phyloP scores from a whole-genome alignment of 345 rosid species.

The Bruguiera sexangula region DNA sequence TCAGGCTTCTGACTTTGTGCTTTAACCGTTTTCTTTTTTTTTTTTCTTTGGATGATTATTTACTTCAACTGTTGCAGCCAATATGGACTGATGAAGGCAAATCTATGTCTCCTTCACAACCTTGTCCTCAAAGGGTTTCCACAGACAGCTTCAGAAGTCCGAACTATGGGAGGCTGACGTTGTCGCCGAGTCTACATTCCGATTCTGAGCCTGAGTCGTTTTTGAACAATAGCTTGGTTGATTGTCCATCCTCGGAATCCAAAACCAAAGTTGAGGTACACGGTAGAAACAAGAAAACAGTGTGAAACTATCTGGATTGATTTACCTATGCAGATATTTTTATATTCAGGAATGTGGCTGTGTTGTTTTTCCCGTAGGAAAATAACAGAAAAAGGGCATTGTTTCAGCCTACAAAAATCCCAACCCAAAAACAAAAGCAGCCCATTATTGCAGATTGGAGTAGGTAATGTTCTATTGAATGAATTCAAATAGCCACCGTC shows the following conservation, averaged over 20 bases:
- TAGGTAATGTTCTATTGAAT: conserved; percentile 31
- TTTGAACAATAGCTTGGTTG: conserved; percentile 24
- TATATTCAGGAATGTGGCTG: conserved; percentile 1
- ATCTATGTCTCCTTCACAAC: conserved; percentile 25
- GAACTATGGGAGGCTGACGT: conserved; percentile 5
- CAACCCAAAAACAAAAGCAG: conserved; percentile 31
- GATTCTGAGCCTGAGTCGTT: conserved; percentile 35
- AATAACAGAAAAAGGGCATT: conserved; percentile 34
- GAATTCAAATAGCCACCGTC: neutral
- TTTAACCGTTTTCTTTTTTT: neutral
- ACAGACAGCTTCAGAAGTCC: conserved; percentile 5
- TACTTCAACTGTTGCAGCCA: conserved; percentile 38
- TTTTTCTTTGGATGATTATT: no score
- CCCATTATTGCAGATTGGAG: conserved; percentile 33
- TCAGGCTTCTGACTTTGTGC: neutral
- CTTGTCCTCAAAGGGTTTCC: conserved; percentile 50
- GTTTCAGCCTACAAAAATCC: conserved; percentile 27
- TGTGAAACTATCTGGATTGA: conserved; percentile 24
- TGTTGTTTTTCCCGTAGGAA: conserved; percentile 40
- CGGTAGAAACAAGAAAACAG: conserved; percentile 23
- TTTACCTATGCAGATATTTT: conserved; percentile 26
- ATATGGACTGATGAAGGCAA: conserved; percentile 46
- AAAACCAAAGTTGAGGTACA: conserved; percentile 45
- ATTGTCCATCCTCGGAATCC: conserved; percentile 35
- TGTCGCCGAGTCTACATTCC: conserved; percentile 19